phyloP scores from a whole-genome alignment of 2,329 filamentous ascomycete species.

The Epichloe sibirici region DNA sequence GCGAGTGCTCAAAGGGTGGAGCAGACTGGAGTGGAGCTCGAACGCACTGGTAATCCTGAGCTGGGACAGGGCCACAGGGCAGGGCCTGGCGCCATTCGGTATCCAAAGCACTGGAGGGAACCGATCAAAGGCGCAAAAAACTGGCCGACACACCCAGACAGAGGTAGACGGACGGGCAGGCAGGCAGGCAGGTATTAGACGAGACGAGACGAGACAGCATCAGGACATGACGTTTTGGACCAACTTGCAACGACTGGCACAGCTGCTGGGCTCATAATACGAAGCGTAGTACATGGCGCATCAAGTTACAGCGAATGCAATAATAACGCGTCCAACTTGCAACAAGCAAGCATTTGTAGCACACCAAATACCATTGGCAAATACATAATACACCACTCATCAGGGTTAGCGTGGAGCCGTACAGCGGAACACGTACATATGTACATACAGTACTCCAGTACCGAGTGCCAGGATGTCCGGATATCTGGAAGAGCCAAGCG shows the following conservation, averaged over 20 bases:
- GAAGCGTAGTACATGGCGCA: background rate
- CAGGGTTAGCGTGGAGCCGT: background rate
- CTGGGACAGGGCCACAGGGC: background rate
- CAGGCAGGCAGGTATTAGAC: too few relatives aligned
- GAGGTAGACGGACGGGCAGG: too few relatives aligned
- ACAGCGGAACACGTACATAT: background rate
- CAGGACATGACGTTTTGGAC: background rate
- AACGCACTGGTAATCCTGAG: background rate
- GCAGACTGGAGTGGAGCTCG: conserved; percentile 2
- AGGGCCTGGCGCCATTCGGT: background rate
- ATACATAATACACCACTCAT: background rate
- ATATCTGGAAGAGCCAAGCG: background rate
- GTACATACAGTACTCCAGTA: background rate
- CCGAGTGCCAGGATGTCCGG: background rate
- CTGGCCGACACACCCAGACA: background rate
- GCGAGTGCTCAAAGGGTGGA: conserved; percentile 6
- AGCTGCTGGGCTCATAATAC: background rate
- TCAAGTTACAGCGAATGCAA: background rate
- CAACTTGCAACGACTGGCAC: background rate
- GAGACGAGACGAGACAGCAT: too few relatives aligned
- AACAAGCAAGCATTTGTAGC: background rate
- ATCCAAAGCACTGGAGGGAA: background rate
- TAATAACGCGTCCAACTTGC: too few relatives aligned
- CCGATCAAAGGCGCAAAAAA: background rate
- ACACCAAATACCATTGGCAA: background rate